Evolutionary conservation across 129 eudicot genomes (phyloP), one percentile per base, ranked within the genome.

Genomic region (Oenanthe sinensis): DNA sequence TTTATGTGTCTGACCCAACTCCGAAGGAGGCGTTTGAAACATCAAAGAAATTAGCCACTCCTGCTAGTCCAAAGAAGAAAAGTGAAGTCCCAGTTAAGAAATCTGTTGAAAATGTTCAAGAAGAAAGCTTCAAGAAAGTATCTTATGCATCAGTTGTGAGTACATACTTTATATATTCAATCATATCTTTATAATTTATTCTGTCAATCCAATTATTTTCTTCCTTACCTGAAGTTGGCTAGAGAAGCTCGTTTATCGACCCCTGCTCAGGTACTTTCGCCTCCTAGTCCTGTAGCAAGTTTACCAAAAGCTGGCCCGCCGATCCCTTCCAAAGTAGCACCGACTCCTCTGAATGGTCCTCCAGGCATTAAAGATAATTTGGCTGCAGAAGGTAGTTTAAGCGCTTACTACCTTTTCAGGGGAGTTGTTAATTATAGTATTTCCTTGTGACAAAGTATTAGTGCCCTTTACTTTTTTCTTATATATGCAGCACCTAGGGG

Each of bases 61-160:
- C 52, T 22, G 19, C 76, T 24, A 72, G 30, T 44, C 76, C 52
- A 72, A 43, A 40, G 33, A 2, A 72, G 54, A 72, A n/a, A 42
- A 43, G 20, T 4, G 19, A 22, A 44, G 8, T 11, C 4, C 52
- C 39, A 43, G 76, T 71, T 22, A 40, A 12, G 50, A 43, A 71
- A 1, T 24, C 30, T 39, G 75, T 4, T 43, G 16, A 6, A 22
- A 72, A 12, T 10, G 37, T 47, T 72, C 52, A 24, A 11, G 76
- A 72, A 72, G 76, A 72, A 4, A 44, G 9, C 37, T n/a, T 24
- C 4, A 43, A 72, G 76, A 72, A 72, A 72, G 4, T 72, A n/a
- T 72, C 76, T 8, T 72, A 72, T 72, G 76, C 76, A 22, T 72
- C 76, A 44, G 28, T 72, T 72, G 76, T 72, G 52, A 72, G 76